Percentiles rank a stretch among this genome's conserved stretches.
Evolutionary conservation across 352 stramenopile species (phyloP).

Genomic region (Thraustochytrium sp.): DNA sequence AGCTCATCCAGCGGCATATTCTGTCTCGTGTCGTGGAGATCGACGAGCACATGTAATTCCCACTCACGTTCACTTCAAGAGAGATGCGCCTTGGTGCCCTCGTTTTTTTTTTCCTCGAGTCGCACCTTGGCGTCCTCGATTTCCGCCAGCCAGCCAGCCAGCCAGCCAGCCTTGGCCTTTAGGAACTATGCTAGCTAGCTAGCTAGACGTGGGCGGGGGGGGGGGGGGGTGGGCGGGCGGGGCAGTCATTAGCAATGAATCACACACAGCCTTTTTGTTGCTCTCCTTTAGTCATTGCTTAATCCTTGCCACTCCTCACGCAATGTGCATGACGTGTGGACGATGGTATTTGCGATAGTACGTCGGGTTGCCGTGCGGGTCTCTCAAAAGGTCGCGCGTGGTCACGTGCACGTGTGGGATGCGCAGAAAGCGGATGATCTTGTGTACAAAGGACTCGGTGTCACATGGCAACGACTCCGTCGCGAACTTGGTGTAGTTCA

Average conservation of each 20-base stretch:
- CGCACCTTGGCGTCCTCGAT: too few relatives aligned
- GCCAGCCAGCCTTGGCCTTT: too few relatives aligned
- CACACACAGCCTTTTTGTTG: too few relatives aligned
- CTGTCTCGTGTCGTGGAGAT: slow-evolving; percentile 1
- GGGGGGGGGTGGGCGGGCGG: too few relatives aligned
- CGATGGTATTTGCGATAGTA: neutral
- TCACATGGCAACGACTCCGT: neutral
- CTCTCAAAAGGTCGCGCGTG: neutral
- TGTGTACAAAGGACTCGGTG: neutral
- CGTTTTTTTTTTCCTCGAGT: too few relatives aligned
- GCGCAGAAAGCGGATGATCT: neutral
- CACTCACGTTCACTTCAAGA: too few relatives aligned
- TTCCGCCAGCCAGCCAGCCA: too few relatives aligned
- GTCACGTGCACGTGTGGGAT: neutral
- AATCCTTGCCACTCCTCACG: neutral
- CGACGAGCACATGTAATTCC: slow-evolving; percentile 7
- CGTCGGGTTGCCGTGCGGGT: neutral
- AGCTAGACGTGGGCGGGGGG: neutral
- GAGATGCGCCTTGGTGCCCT: too few relatives aligned
- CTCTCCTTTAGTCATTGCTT: neutral
- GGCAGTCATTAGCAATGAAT: too few relatives aligned
- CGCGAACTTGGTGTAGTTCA: neutral
- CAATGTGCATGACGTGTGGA: neutral
- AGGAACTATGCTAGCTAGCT: neutral
- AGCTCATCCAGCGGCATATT: neutral